Conservation (phyloP, 2,329 filamentous ascomycete genomes). For the Fusarium sarcochroum region DNA sequence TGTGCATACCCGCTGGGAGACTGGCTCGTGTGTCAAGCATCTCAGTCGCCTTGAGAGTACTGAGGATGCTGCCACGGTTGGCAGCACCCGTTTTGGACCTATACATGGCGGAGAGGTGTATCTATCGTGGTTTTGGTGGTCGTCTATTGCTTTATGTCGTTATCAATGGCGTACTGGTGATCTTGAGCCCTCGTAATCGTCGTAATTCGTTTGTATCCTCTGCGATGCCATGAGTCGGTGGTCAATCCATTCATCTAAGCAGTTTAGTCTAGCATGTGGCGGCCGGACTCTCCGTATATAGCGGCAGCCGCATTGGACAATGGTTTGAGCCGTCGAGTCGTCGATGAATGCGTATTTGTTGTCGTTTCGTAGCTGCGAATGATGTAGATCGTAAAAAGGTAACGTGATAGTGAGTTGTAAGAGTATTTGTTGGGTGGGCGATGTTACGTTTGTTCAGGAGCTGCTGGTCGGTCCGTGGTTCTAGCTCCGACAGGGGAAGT, state of each 20-base stretch:
- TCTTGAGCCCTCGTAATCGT: constrained; percentile 13
- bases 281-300: constrained; percentile 29
- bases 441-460: constrained; percentile 33
- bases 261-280: constrained; percentile 39
- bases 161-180: not conserved
- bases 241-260: constrained; percentile 35
- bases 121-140: constrained; percentile 7
- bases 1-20: constrained; percentile 80
- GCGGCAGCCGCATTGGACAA: constrained; percentile 34
- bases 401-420: constrained; percentile 13
- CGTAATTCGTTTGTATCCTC: constrained; percentile 27
- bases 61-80: constrained; percentile 71
- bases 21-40: constrained; percentile 84
- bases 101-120: constrained; percentile 55
- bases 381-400: not conserved
- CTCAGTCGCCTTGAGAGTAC: constrained; percentile 82
- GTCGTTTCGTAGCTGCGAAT: not conserved
- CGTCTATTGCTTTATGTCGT: not conserved
- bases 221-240: constrained; percentile 27
- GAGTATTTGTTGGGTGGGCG: constrained; percentile 15
- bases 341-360: not conserved
- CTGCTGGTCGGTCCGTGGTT: constrained; percentile 25
- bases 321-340: not conserved
- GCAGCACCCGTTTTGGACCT: constrained; percentile 59
- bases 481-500: constrained; percentile 32